These are phyloP conservation scores for Acanthamoeba pearcei DNA, from an alignment of 208 protist species.

Conservation along the genomic window DNA sequence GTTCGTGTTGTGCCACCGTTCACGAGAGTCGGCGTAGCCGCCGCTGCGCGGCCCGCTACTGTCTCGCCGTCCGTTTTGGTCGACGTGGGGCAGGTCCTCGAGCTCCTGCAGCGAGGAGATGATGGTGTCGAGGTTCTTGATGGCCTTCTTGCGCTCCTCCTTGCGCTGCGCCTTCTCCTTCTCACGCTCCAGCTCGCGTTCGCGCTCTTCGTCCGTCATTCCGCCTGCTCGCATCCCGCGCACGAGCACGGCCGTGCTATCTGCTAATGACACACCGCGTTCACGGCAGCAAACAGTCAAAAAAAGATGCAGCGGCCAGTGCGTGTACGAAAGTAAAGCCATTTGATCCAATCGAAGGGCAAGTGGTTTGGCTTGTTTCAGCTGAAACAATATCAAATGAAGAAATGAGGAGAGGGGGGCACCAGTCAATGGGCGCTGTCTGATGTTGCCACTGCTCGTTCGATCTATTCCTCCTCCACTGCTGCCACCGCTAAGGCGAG, in stretches of 20 bases:
- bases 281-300: neutral
- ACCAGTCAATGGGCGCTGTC: constrained; percentile 18
- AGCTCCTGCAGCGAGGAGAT: constrained; percentile 64
- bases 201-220: constrained; percentile 51
- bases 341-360: neutral
- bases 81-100: constrained; percentile 50
- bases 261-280: neutral
- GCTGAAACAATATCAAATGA: neutral
- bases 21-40: neutral
- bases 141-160: constrained; percentile 65
- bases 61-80: constrained; percentile 18
- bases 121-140: constrained; percentile 66
- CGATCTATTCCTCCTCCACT: neutral
- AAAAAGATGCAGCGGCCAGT: neutral
- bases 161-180: constrained; percentile 24
- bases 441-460: neutral
- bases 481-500: neutral
- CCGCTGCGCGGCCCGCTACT: neutral
- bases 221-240: constrained; percentile 14
- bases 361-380: neutral
- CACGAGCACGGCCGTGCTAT: constrained; percentile 23
- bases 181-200: constrained; percentile 42
- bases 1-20: neutral
- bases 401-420: neutral
- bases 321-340: neutral